Conservation (phyloP, 164 flowering plant genomes). For the Kalanchoe fedtschenkoi region DNA sequence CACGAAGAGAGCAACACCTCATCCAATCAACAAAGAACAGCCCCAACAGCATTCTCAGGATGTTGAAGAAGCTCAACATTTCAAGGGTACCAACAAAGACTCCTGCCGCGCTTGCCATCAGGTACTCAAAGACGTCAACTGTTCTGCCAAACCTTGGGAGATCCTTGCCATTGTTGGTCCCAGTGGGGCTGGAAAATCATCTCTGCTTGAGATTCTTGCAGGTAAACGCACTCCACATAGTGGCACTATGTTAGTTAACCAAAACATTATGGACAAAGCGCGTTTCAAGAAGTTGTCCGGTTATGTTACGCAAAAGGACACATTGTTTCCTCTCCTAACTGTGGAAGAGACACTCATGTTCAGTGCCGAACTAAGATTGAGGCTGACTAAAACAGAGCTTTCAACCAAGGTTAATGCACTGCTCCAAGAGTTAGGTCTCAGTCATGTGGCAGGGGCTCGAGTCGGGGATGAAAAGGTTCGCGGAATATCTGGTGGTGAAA, state of each 20-base stretch:
- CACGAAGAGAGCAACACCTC: constrained; percentile 11
- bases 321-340: constrained; percentile 79
- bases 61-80: too few species aligned
- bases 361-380: constrained; percentile 57
- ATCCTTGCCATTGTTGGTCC: constrained; percentile 90
- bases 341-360: constrained; percentile 84
- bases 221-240: constrained; percentile 53
- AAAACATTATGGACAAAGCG: constrained; percentile 48
- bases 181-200: constrained; percentile 89
- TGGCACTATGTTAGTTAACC: constrained; percentile 64
- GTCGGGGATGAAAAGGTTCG: constrained; percentile 64
- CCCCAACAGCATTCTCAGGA: too few species aligned
- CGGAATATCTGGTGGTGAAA: constrained; percentile 94
- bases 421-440: constrained; percentile 60
- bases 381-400: constrained; percentile 25
- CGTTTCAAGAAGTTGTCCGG: constrained; percentile 70
- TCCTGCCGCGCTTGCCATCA: background rate
- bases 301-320: constrained; percentile 79
- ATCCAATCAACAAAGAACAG: constrained; percentile 29
- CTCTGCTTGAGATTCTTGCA: constrained; percentile 82
- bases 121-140: constrained; percentile 54
- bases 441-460: constrained; percentile 43
- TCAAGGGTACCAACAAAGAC: background rate
- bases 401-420: constrained; percentile 38
- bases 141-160: constrained; percentile 62